Evolutionary conservation across 805 yeast species (phyloP), one percentile per base, ranked within the genome.

Genomic region (Peterozyma toletana): DNA sequence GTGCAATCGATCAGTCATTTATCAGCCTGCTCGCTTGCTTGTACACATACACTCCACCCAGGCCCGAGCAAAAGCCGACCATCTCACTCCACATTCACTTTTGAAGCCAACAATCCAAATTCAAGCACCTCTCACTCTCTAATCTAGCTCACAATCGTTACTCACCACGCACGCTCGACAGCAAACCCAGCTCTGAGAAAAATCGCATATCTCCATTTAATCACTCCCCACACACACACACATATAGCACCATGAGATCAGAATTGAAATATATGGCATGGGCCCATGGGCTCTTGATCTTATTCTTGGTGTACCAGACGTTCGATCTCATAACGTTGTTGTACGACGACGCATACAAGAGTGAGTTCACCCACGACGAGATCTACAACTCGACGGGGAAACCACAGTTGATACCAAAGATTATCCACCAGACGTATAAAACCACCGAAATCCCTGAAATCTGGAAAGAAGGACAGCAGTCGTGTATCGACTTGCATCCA

Each of bases 381-480:
- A 57, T 86, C 39, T 77, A 80, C 51, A 82, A 82, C 2, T 63
- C 68, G 5, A 49, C 53, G 10, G 57, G 66, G 16, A 66, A 66
- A 45, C 78, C 80, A 9, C 73, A 72, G 47, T 58, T 83, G 34
- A 87, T 89, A 38, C 97, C 97, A 34, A 86, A 84, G 56, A 88
- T 89, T 58, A 88, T 90, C 44, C 97, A 90, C 59, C 97, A 90
- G 62, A 90, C 96, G 11, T 90, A 90, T 63, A 89, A 86, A 59
- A 84, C 86, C 16, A 72, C 67, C 11, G 74, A 80, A 16, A 77
- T 89, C 13, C 97, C 97, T 2, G 89, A 80, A 40, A 69, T 74
- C 39, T 90, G 97, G 97, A 68, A 67, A 48, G 75, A 72, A 5
- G 88, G 95, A 29, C 96, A 86, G 56, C 73, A 80, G 57, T 75